Conservation (phyloP, 2,329 filamentous ascomycete species). For the Monosporascus cannonballus region DNA sequence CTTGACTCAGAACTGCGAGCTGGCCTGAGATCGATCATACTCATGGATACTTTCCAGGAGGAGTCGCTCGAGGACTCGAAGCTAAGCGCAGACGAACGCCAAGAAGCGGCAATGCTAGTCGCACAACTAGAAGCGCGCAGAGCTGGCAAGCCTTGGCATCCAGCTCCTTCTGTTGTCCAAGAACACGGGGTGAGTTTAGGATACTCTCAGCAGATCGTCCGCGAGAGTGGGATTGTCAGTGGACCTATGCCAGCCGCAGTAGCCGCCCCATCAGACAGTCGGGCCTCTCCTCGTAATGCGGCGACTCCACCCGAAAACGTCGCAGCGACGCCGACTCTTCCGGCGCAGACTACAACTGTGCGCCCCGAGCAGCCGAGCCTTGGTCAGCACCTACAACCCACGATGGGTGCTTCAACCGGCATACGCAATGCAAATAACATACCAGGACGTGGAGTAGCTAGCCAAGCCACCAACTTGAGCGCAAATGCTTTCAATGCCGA, state of each 20-base stretch:
- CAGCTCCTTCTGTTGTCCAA: not conserved
- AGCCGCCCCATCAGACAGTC: not conserved
- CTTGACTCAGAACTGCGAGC: slow-evolving; percentile 29
- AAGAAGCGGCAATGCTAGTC: slow-evolving; percentile 42
- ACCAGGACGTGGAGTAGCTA: not conserved
- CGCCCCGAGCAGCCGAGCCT: not conserved
- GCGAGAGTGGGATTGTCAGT: not conserved
- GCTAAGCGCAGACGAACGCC: slow-evolving; percentile 55
- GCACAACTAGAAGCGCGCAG: slow-evolving; percentile 15
- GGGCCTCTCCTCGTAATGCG: not conserved
- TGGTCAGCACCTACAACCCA: not conserved
- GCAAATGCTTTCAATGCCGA: slow-evolving; percentile 13
- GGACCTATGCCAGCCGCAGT: not conserved
- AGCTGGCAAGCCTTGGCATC: slow-evolving; percentile 3
- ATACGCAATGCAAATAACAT: not conserved
- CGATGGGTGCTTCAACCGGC: slow-evolving; percentile 8
- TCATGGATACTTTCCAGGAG: slow-evolving; percentile 67
- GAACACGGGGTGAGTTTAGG: not conserved
- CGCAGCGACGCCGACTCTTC: not conserved
- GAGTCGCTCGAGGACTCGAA: slow-evolving; percentile 53
- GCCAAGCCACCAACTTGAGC: slow-evolving; percentile 2
- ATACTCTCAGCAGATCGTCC: not conserved
- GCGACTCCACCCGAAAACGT: not conserved
- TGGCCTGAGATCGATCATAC: slow-evolving; percentile 50
- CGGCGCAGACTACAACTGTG: not conserved